These are phyloP conservation scores for Xylaria sp. DNA, from an alignment of 2,329 filamentous ascomycete species.

Conservation along the genomic window DNA sequence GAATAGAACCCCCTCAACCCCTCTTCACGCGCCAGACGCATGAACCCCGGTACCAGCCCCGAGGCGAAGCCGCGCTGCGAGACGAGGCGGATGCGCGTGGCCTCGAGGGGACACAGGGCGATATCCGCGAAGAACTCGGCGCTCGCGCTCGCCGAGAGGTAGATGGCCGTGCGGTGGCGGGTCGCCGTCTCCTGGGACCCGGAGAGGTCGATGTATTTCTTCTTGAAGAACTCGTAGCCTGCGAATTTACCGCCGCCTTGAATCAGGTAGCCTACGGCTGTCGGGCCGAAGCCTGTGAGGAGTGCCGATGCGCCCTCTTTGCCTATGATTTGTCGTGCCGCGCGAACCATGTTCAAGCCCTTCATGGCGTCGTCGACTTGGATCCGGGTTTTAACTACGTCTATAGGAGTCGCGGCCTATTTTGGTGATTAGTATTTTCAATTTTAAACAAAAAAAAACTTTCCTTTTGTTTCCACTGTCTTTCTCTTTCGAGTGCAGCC, in stretches of 20 bases:
- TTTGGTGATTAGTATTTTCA: background rate
- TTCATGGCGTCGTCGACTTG: slow-evolving; percentile 87
- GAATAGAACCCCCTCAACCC: slow-evolving; percentile 86
- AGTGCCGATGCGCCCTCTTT: slow-evolving; percentile 81
- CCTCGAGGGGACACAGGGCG: slow-evolving; percentile 88
- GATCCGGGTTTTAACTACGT: slow-evolving; percentile 88
- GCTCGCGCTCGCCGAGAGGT: slow-evolving; percentile 72
- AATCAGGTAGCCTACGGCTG: slow-evolving; percentile 85
- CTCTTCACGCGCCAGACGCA: slow-evolving; percentile 76
- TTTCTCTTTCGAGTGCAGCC: too few relatives aligned
- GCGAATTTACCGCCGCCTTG: slow-evolving; percentile 92
- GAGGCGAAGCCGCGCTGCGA: slow-evolving; percentile 79
- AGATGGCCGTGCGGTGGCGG: slow-evolving; percentile 61
- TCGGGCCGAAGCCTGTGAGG: slow-evolving; percentile 83
- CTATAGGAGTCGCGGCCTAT: slow-evolving; percentile 59
- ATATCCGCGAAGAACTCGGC: slow-evolving; percentile 79
- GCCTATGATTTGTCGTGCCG: slow-evolving; percentile 77
- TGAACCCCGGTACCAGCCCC: slow-evolving; percentile 74
- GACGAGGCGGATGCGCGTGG: slow-evolving; percentile 78
- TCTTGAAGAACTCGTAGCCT: slow-evolving; percentile 94
- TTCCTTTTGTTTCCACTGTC: too few relatives aligned
- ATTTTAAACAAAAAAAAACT: too few relatives aligned
- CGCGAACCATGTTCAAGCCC: slow-evolving; percentile 81
- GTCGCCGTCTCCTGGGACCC: slow-evolving; percentile 57
- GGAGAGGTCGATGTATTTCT: slow-evolving; percentile 75